Evolutionary conservation across 768 basidiomycete species (phyloP).

Genomic region (Podaxis sp.): DNA sequence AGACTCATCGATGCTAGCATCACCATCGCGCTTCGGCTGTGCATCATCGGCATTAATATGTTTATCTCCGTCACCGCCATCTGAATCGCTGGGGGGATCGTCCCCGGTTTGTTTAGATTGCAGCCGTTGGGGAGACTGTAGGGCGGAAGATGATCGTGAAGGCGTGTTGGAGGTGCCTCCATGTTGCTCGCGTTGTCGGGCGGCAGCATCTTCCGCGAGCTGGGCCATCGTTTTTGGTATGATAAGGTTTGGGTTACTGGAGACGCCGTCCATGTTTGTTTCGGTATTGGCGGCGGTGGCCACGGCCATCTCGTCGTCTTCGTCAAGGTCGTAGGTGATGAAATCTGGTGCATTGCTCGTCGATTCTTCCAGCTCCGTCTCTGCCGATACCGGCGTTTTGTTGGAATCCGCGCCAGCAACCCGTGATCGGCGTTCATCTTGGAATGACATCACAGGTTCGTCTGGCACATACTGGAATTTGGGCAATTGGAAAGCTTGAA

Average conservation of each 20-base stretch:
- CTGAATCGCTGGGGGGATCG: slow-evolving; percentile 14
- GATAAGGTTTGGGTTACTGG: neutral
- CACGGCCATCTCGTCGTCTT: slow-evolving; percentile 5
- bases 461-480: slow-evolving; percentile 45
- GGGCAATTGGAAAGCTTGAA: slow-evolving; percentile 71
- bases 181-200: neutral
- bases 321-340: slow-evolving; percentile 35
- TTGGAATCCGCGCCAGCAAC: neutral
- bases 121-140: neutral
- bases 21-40: slow-evolving; percentile 6
- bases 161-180: neutral
- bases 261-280: slow-evolving; percentile 1
- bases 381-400: neutral
- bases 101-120: slow-evolving; percentile 13
- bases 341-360: slow-evolving; percentile 23
- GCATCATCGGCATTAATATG: slow-evolving; percentile 16
- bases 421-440: neutral
- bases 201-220: slow-evolving; percentile 7
- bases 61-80: slow-evolving; percentile 12
- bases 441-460: slow-evolving; percentile 15
- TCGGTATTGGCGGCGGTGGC: neutral
- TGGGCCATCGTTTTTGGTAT: slow-evolving; percentile 13
- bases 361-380: slow-evolving; percentile 20
- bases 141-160: neutral
- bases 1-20: slow-evolving; percentile 10